Evolutionary conservation across 2,329 filamentous ascomycete species (phyloP).

Genomic region (Pyricularia sp.): DNA sequence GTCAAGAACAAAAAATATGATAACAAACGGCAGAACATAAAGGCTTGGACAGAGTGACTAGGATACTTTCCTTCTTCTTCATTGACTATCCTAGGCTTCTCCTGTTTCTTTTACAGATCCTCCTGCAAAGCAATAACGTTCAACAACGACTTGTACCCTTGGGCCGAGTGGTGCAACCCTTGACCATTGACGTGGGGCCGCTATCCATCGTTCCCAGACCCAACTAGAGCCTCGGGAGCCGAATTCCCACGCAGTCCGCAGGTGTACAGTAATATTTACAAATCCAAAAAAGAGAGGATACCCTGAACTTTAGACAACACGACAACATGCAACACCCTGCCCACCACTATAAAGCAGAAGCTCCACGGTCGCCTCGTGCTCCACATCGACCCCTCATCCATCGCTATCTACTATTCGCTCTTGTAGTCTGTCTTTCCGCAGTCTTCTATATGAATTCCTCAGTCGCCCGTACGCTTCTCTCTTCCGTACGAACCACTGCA

Average conservation of each 20-base stretch:
- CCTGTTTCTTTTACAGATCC: no score
- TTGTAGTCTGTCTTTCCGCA: neutral
- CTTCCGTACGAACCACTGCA: neutral
- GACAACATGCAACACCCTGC: neutral
- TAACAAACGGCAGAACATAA: neutral
- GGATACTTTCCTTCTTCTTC: no score
- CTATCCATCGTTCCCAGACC: no score
- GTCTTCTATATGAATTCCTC: slow-evolving; percentile 1
- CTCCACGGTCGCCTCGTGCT: neutral
- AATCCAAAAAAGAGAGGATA: neutral
- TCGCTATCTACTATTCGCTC: neutral
- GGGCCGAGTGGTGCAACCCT: neutral
- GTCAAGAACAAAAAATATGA: neutral
- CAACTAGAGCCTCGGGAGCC: no score
- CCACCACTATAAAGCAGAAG: neutral
- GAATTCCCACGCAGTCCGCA: no score
- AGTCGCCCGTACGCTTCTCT: neutral
- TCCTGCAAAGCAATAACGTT: no score
- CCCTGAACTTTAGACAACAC: neutral
- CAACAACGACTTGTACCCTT: no score
- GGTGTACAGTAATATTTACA: neutral
- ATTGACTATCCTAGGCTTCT: no score
- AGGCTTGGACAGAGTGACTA: no score
- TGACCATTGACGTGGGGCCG: neutral
- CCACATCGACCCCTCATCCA: neutral